A percentile compares a stretch with the other conserved stretches of the same genome.
phyloP scores from a whole-genome alignment of 2,329 filamentous ascomycete species.

The Aureobasidium sp. region DNA sequence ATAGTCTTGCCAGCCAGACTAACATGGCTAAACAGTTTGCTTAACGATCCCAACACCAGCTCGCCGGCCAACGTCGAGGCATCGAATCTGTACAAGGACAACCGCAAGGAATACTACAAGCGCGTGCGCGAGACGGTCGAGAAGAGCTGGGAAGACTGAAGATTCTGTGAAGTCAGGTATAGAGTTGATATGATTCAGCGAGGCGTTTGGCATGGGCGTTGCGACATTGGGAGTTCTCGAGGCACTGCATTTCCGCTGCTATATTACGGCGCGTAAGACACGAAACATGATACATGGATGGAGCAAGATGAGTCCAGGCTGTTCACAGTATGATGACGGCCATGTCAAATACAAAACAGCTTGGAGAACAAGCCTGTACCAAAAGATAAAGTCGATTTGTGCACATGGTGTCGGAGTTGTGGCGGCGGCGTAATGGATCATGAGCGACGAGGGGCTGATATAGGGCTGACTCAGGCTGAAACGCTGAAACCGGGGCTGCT shows the following conservation, averaged over 20 bases:
- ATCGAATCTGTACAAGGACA: slow-evolving; percentile 97
- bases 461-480: slow-evolving; percentile 6
- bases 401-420: neutral
- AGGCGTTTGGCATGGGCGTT: slow-evolving; percentile 12
- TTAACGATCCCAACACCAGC: slow-evolving; percentile 98
- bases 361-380: neutral
- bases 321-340: neutral
- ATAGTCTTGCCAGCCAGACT: neutral
- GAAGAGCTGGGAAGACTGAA: slow-evolving; percentile 82
- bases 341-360: neutral
- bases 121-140: slow-evolving; percentile 92
- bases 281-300: neutral
- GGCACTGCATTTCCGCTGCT: slow-evolving; percentile 2
- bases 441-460: neutral
- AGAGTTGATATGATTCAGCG: slow-evolving; percentile 6
- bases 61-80: slow-evolving; percentile 97
- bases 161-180: neutral
- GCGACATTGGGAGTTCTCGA: neutral
- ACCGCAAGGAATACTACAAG: slow-evolving; percentile 93
- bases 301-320: neutral
- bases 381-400: neutral
- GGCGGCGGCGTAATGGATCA: neutral
- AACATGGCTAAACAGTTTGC: slow-evolving; percentile 49
- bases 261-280: neutral
- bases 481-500: slow-evolving; percentile 6